Evolutionary conservation across 2,329 filamentous ascomycete genomes (phyloP).

Genomic region (Aspergillus novoparasiticus): DNA sequence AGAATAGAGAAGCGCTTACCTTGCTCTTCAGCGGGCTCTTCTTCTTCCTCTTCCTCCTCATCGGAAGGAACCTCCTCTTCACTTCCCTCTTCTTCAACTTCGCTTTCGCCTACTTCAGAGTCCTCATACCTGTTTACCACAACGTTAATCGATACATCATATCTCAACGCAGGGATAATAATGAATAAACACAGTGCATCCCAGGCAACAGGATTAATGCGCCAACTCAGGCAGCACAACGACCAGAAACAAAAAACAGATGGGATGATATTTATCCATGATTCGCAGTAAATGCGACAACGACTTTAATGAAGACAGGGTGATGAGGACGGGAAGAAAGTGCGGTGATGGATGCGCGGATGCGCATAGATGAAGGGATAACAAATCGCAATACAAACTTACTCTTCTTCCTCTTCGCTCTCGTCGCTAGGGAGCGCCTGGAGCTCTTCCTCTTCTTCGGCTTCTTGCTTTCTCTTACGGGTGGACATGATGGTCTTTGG

Average conservation of each 20-base stretch:
- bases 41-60: conserved; percentile 28
- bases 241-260: neutral
- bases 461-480: conserved; percentile 54
- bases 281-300: neutral
- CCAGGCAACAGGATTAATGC: neutral
- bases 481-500: conserved; percentile 43
- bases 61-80: conserved; percentile 26
- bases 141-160: neutral
- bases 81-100: conserved; percentile 30
- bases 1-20: conserved; percentile 17
- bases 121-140: conserved; percentile 36
- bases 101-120: conserved; percentile 30
- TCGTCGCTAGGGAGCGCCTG: conserved; percentile 53
- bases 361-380: neutral
- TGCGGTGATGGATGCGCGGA: neutral
- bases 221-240: neutral
- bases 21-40: conserved; percentile 26
- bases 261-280: neutral
- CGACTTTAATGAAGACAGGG: neutral
- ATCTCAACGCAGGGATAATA: neutral
- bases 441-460: conserved; percentile 51
- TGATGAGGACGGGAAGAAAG: neutral
- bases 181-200: neutral
- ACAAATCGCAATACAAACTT: conserved; percentile 25
- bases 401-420: conserved; percentile 55